Evolutionary conservation across 2,329 filamentous ascomycete genomes (phyloP).

Genomic region (Cladosporium sp.): DNA sequence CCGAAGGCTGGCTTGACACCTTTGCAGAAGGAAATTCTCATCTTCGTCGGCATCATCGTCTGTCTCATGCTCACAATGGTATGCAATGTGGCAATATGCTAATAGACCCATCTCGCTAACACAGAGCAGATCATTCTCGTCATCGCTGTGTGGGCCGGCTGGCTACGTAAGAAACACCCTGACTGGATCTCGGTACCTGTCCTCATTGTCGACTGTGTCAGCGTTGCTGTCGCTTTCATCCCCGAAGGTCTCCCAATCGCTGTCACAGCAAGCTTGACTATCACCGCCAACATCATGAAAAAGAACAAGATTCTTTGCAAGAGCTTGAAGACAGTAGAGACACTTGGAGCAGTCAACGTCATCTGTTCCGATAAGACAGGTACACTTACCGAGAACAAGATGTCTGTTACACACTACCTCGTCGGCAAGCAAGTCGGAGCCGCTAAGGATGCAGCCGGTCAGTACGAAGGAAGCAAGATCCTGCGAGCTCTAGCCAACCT

Average conservation of each 20-base stretch:
- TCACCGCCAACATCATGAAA: slow-evolving; percentile 71
- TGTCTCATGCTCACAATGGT: slow-evolving; percentile 64
- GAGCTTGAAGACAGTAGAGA: slow-evolving; percentile 73
- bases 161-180: slow-evolving; percentile 63
- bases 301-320: slow-evolving; percentile 77
- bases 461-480: slow-evolving; percentile 32
- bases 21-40: slow-evolving; percentile 67
- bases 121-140: slow-evolving; percentile 45
- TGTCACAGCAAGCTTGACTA: slow-evolving; percentile 64
- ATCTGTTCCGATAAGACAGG: slow-evolving; percentile 77
- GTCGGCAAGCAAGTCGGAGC: slow-evolving; percentile 52
- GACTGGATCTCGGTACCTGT: slow-evolving; percentile 68
- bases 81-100: slow-evolving; percentile 22
- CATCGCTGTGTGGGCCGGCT: slow-evolving; percentile 54
- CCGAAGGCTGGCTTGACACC: slow-evolving; percentile 65
- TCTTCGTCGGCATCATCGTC: slow-evolving; percentile 69
- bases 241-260: slow-evolving; percentile 70
- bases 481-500: slow-evolving; percentile 58
- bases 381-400: slow-evolving; percentile 51
- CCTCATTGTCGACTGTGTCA: slow-evolving; percentile 68
- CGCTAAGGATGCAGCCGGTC: slow-evolving; percentile 46
- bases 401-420: slow-evolving; percentile 62
- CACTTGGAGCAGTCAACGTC: slow-evolving; percentile 66
- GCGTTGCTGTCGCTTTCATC: slow-evolving; percentile 69
- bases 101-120: not conserved